Conservation (phyloP, 2,329 filamentous ascomycete species). For the Penicillium sp. region DNA sequence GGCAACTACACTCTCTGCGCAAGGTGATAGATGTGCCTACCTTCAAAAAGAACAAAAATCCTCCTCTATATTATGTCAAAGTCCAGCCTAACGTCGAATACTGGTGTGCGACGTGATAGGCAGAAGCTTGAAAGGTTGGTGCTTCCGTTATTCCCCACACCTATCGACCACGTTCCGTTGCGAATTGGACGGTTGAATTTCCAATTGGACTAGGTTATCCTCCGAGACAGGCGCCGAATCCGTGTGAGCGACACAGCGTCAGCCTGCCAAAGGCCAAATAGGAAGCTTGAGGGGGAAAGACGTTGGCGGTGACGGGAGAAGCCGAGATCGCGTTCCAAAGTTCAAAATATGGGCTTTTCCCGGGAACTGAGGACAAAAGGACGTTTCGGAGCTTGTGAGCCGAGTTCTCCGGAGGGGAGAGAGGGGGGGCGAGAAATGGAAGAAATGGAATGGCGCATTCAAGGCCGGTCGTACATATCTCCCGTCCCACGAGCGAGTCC, state of each 20-base stretch:
- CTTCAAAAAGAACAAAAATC: neutral
- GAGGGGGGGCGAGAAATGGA: neutral
- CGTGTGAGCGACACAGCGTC: neutral
- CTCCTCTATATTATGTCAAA: conserved; percentile 3
- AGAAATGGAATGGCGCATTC: conserved; percentile 4
- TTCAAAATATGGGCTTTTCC: neutral
- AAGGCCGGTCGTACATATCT: neutral
- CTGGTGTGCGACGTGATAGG: conserved; percentile 4
- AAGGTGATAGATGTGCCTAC: conserved; percentile 6
- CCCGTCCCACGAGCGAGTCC: conserved; percentile 5
- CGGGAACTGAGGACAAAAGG: neutral
- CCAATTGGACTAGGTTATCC: conserved; percentile 23
- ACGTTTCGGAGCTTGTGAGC: neutral
- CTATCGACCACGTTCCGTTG: conserved; percentile 21
- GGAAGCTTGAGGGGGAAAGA: neutral
- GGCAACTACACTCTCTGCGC: neutral
- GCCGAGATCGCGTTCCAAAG: conserved; percentile 1
- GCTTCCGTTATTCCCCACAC: conserved; percentile 21
- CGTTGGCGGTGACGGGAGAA: neutral
- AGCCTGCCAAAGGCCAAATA: neutral
- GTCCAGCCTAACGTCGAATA: neutral
- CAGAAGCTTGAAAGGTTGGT: conserved; percentile 16
- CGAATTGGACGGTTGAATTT: conserved; percentile 18
- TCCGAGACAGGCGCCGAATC: conserved; percentile 12
- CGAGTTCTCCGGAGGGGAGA: neutral